Evolutionary conservation across 2,329 filamentous ascomycete species (phyloP).

Genomic region (Simplicillium sp.): DNA sequence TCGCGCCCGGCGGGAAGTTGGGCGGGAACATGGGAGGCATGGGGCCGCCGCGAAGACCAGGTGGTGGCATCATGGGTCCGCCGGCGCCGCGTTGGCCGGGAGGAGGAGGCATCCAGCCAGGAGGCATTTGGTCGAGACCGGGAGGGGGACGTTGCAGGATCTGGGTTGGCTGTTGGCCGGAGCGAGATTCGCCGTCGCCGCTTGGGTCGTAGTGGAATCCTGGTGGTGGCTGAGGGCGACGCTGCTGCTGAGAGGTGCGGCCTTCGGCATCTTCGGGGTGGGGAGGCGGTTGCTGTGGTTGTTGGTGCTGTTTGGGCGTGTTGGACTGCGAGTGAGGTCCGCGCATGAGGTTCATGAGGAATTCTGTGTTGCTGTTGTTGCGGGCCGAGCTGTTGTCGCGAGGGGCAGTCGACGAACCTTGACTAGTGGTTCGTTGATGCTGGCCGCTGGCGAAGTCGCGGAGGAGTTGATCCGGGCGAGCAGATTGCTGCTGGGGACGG

Average conservation of each 20-base stretch:
- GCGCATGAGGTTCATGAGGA: conserved; percentile 75
- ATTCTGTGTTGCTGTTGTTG: conserved; percentile 64
- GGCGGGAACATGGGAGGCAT: conserved; percentile 52
- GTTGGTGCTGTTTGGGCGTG: conserved; percentile 20
- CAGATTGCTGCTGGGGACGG: conserved; percentile 38
- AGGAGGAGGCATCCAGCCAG: conserved; percentile 52
- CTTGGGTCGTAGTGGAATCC: conserved; percentile 33
- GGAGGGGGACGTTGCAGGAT: conserved; percentile 55
- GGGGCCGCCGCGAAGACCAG: conserved; percentile 33
- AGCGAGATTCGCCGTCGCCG: conserved; percentile 35
- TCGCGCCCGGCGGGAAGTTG: conserved; percentile 44
- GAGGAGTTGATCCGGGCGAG: conserved; percentile 49
- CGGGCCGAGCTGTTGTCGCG: conserved; percentile 32
- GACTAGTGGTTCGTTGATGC: conserved; percentile 45
- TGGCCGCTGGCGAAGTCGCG: conserved; percentile 48
- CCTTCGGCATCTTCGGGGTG: no score
- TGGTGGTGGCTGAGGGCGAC: conserved; percentile 36
- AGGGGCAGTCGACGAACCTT: conserved; percentile 26
- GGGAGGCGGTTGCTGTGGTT: conserved; percentile 36
- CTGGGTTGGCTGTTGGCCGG: conserved; percentile 41
- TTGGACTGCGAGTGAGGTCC: conserved; percentile 36
- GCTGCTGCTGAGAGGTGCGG: conserved; percentile 19
- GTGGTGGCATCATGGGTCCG: conserved; percentile 19
- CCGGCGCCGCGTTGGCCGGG: conserved; percentile 29
- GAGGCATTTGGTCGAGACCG: conserved; percentile 51